A percentile compares a stretch with the other conserved stretches of the same genome.
Evolutionary conservation across 371 early-diverging fungal species (phyloP).

Genomic region (Fennellomyces sp.): DNA sequence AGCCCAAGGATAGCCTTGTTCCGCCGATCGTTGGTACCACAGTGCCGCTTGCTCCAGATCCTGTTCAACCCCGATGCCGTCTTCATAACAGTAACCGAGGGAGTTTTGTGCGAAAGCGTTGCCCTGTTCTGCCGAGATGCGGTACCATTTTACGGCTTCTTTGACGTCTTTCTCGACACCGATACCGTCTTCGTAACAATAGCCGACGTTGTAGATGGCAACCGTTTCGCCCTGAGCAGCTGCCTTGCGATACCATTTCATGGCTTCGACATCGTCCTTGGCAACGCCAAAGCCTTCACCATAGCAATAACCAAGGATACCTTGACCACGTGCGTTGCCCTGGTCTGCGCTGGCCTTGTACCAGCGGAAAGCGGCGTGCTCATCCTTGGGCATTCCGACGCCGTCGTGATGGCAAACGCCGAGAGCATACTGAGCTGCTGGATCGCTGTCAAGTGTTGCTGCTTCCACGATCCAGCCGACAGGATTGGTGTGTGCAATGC

Average conservation of each 20-base stretch:
- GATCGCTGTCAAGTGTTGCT: conserved; percentile 33
- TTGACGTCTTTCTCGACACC: conserved; percentile 67
- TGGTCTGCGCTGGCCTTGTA: conserved; percentile 67
- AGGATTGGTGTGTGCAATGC: conserved; percentile 19
- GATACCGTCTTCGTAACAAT: conserved; percentile 84
- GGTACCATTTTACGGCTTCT: conserved; percentile 80
- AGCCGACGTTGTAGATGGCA: conserved; percentile 82
- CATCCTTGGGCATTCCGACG: conserved; percentile 58
- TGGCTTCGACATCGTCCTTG: conserved; percentile 67
- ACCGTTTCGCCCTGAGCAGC: conserved; percentile 71
- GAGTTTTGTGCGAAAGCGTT: conserved; percentile 82
- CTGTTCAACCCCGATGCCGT: conserved; percentile 75
- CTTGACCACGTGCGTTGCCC: conserved; percentile 67
- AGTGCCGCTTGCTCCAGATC: conserved; percentile 41
- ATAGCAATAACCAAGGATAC: conserved; percentile 73
- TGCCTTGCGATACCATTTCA: conserved; percentile 71
- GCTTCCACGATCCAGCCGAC: conserved; percentile 10
- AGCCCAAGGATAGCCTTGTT: conserved; percentile 58
- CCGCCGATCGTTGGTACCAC: conserved; percentile 77
- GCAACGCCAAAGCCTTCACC: conserved; percentile 84
- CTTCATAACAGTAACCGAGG: conserved; percentile 79
- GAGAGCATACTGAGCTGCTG: conserved; percentile 57
- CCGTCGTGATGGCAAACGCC: conserved; percentile 80
- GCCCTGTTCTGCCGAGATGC: conserved; percentile 70
- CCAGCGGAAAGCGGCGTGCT: conserved; percentile 59